Evolutionary conservation across 2,329 filamentous ascomycete genomes (phyloP), one percentile per base, ranked within the genome.

Genomic region (Diplodia corticola): DNA sequence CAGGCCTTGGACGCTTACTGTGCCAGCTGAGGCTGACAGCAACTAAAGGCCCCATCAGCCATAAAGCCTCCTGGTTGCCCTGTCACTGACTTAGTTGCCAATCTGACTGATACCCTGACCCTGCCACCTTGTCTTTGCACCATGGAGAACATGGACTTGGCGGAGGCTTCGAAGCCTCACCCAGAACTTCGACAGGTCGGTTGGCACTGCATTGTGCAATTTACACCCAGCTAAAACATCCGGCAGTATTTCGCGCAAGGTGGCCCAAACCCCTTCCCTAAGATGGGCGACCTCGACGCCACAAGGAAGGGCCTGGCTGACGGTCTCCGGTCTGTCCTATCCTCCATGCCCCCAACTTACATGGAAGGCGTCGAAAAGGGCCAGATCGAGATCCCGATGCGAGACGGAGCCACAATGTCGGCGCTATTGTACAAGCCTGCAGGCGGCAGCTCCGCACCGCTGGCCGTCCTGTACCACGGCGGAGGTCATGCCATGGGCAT

Each of bases 391-490:
- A 54, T 64, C 6, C 49, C 49, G 13, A 35, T 46, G 17, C 61
- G 49, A 12, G 35, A 64, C 13, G 49, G 49, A 10, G 28, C 49
- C 7, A 46, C 26, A 7, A 54, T 64, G 6, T 3, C 33, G 15
- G 61, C 22, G 12, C 9, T 64, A 10, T 13, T 46, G 17, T 54
- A 54, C 33, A 50, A 46, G 33, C 49, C 22, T 9, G 28, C 20
- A 24, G 33, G 5, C 13, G 37, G 48, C 17, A 53, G 68, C 13
- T 68, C 53, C 24, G 24, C 17, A 9, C 40, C 71, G 9, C 46
- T 73, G 30, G 48, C 67, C 17, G 65, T 73, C 9, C 69, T 68
- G 48, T 71, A 68, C 59, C 69, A 71, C 37, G 69, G 71, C 12
- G 71, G 71, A 10, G 71, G 70, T 7, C 69, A 54, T 51, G 65